Evolutionary conservation across 192 early-diverging fungal species (phyloP).

Genomic region (Coemansia sp.): DNA sequence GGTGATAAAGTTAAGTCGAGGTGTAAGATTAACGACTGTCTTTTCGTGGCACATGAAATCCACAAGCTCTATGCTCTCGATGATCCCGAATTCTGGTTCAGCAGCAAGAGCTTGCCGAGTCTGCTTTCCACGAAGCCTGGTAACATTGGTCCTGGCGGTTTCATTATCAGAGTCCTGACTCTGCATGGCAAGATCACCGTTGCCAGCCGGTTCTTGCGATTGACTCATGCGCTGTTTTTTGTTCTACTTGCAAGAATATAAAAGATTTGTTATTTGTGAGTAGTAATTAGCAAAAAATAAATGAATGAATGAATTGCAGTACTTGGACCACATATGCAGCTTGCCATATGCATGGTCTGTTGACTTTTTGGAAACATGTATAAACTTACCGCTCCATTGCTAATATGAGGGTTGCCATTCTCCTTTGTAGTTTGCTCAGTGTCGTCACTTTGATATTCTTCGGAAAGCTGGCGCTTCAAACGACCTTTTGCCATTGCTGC

Average conservation of each 20-base stretch:
- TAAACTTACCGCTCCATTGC: neutral
- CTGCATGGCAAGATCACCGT: neutral
- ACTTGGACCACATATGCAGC: no score
- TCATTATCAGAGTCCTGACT: neutral
- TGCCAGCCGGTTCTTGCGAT: neutral
- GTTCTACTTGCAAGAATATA: neutral
- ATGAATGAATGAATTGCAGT: no score
- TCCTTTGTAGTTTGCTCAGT: neutral
- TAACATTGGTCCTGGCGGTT: conserved; percentile 28
- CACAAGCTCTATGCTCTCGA: conserved; percentile 78
- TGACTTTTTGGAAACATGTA: no score
- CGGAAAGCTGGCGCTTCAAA: conserved; percentile 30
- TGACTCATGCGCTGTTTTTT: neutral
- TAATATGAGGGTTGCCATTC: neutral
- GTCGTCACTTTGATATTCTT: neutral
- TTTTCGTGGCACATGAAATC: conserved; percentile 97
- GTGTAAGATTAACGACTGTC: conserved; percentile 73
- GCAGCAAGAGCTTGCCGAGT: neutral
- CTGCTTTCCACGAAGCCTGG: conserved; percentile 26
- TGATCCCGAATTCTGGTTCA: conserved; percentile 65
- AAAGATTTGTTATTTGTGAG: neutral
- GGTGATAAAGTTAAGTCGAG: conserved; percentile 94
- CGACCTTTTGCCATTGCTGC: conserved; percentile 31
- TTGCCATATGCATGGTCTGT: no score
- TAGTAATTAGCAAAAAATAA: no score